Evolutionary conservation across 768 basidiomycete species (phyloP).

Genomic region (Tricholoma bakamatsutake): DNA sequence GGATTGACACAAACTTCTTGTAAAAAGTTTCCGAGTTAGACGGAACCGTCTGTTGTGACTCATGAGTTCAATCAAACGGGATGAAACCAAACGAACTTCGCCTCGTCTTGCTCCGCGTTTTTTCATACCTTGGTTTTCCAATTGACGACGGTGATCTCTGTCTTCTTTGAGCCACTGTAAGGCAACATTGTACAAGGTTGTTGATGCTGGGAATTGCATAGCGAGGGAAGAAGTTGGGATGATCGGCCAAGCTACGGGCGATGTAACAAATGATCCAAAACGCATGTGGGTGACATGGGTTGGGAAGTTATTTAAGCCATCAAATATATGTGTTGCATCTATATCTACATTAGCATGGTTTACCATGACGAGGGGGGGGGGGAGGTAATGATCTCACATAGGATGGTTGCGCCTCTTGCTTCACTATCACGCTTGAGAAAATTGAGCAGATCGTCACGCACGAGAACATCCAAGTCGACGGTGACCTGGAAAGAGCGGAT

Average conservation of each 20-base stretch:
- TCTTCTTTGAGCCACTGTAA: slow-evolving; percentile 88
- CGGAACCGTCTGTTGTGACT: slow-evolving; percentile 42
- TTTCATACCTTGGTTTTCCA: slow-evolving; percentile 55
- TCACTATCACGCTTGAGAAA: slow-evolving; percentile 85
- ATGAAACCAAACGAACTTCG: slow-evolving; percentile 33
- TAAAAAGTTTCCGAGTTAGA: slow-evolving; percentile 84
- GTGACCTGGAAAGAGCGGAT: slow-evolving; percentile 58
- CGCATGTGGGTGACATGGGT: slow-evolving; percentile 93
- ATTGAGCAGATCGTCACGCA: slow-evolving; percentile 82
- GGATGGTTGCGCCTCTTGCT: slow-evolving; percentile 74
- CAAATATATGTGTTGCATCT: slow-evolving; percentile 98
- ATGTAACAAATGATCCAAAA: slow-evolving; percentile 65
- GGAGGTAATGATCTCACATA: slow-evolving; percentile 77
- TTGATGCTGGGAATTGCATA: slow-evolving; percentile 17
- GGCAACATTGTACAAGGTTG: slow-evolving; percentile 64
- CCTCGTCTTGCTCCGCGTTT: slow-evolving; percentile 53
- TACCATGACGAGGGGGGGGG: slow-evolving; percentile 3
- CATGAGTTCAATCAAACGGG: neutral
- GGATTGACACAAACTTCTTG: slow-evolving; percentile 52
- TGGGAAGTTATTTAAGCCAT: slow-evolving; percentile 86
- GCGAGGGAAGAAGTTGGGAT: slow-evolving; percentile 16
- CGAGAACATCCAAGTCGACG: slow-evolving; percentile 94
- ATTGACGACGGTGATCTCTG: slow-evolving; percentile 52
- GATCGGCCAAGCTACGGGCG: slow-evolving; percentile 70
- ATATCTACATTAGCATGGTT: slow-evolving; percentile 3